Percentiles rank a stretch among this genome's conserved stretches.
phyloP scores from a whole-genome alignment of 1,139 yeast species.

The Debaryomyces robertsiae region DNA sequence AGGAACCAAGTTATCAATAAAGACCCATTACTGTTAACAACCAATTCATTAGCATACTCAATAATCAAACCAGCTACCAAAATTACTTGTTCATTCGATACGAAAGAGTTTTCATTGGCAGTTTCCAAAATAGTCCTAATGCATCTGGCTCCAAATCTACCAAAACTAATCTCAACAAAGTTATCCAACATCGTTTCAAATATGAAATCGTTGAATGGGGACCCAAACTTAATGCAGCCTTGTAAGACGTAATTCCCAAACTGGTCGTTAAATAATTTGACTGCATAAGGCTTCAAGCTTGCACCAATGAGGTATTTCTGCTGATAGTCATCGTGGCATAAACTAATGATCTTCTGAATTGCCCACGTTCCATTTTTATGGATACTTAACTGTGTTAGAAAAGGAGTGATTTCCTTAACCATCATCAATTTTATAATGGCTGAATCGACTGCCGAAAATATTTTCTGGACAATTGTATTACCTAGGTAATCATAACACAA shows the following conservation, averaged over 20 bases:
- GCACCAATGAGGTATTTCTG: constrained; percentile 72
- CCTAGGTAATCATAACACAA: constrained; percentile 92
- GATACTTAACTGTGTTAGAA: constrained; percentile 85
- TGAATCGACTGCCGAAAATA: constrained; percentile 69
- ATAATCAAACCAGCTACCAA: constrained; percentile 82
- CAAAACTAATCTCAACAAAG: constrained; percentile 81
- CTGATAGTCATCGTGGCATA: constrained; percentile 58
- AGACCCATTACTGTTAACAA: constrained; percentile 85
- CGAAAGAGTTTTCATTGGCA: constrained; percentile 42
- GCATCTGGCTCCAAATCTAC: constrained; percentile 94
- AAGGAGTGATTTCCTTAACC: constrained; percentile 78
- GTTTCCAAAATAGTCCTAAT: constrained; percentile 91
- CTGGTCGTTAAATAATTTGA: constrained; percentile 88
- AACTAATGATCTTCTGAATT: constrained; percentile 89
- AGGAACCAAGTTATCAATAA: constrained; percentile 90
- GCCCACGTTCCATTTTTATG: constrained; percentile 99
- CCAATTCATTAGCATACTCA: constrained; percentile 76
- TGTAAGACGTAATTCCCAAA: constrained; percentile 96
- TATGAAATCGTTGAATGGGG: constrained; percentile 87
- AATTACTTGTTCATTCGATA: constrained; percentile 66
- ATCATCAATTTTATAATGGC: constrained; percentile 76
- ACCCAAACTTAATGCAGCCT: constrained; percentile 86
- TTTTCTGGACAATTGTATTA: constrained; percentile 90
- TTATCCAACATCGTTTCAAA: constrained; percentile 81
- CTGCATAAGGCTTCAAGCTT: constrained; percentile 78